Base-by-base conservation (phyloP, 768 basidiomycete species). In the Tulasnella sp. region DNA sequence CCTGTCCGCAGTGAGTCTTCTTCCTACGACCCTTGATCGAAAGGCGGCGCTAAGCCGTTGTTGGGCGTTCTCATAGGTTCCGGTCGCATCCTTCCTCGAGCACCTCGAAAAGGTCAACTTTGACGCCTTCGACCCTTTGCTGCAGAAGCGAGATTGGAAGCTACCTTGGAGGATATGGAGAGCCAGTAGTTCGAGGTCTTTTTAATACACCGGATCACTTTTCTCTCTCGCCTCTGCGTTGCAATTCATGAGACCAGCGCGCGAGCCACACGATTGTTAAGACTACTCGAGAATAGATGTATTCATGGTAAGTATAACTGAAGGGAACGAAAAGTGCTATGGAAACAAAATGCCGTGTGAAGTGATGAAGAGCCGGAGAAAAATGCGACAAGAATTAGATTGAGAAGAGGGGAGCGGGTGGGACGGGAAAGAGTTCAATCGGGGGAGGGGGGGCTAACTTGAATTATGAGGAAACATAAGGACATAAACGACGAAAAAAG, bases 91-190 rank as follows among this genome's bases (percentile, higher is more conserved):
- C 72, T 92, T 92, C 86, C 88, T 96, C 60, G 86, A 86, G 76
- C 89, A 91, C 78, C 87, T 96, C 81, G 94, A 96, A 85, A 88
- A 88, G 81, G 89, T 87, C 72, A 88, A 92, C 83, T 96, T 96
- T 85, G 89, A 96, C 83, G 92, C 88, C 11, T 96, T 94, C 85
- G 86, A 92, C 82, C 87, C 90, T 37, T 86, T 87, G 83, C 83
- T 95, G 83, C 92, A 91, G 86, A 80, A 86, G 83, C 89, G 90
- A 85, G 92, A 93, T 85, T 95, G 95, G 92, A 90, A 90, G 87
- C 86, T 96, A 83, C 90, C 95, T 76, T 94, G 91, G 91, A 88
- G 89, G 84, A 90, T 95, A 48, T 91, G 90, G 90, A 86, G 88
- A 75, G 85, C 76, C 34, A 69, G 54, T 34, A 78, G 80, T 41